phyloP scores from a whole-genome alignment of 1,284 basidiomycete genomes.

The Ceratobasidium sp. region DNA sequence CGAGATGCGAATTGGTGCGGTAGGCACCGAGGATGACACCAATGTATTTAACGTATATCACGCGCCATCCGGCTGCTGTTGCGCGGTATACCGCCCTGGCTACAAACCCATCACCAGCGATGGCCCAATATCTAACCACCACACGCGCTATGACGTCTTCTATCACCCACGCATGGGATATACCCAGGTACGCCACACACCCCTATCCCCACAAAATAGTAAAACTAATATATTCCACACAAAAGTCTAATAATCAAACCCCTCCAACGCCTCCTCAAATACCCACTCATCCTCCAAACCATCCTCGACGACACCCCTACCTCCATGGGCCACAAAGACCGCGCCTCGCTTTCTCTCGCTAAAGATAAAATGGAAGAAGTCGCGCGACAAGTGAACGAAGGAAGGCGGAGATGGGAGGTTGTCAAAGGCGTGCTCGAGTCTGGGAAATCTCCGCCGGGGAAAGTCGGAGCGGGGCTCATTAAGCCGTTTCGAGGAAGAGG shows the following conservation, averaged over 20 bases:
- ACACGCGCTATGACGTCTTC: constrained; percentile 77
- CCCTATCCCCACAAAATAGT: background rate
- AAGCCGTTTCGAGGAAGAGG: constrained; percentile 17
- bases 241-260: constrained; percentile 67
- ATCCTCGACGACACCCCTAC: constrained; percentile 85
- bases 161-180: constrained; percentile 92
- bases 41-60: constrained; percentile 89
- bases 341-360: constrained; percentile 73
- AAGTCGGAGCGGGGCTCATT: constrained; percentile 14
- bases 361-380: constrained; percentile 79
- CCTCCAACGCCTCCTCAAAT: constrained; percentile 92
- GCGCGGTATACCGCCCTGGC: constrained; percentile 69
- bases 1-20: constrained; percentile 30
- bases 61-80: constrained; percentile 83
- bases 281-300: constrained; percentile 85
- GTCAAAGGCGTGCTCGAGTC: constrained; percentile 66
- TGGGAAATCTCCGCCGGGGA: constrained; percentile 22
- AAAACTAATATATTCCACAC: constrained; percentile 70
- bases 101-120: constrained; percentile 64
- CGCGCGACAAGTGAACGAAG: constrained; percentile 89
- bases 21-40: constrained; percentile 83
- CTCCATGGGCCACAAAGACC: constrained; percentile 73
- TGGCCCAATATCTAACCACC: constrained; percentile 75
- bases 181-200: constrained; percentile 86
- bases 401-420: constrained; percentile 85